phyloP scores from a whole-genome alignment of 2,329 filamentous ascomycete genomes.

The Tolypocladium inflatum region DNA sequence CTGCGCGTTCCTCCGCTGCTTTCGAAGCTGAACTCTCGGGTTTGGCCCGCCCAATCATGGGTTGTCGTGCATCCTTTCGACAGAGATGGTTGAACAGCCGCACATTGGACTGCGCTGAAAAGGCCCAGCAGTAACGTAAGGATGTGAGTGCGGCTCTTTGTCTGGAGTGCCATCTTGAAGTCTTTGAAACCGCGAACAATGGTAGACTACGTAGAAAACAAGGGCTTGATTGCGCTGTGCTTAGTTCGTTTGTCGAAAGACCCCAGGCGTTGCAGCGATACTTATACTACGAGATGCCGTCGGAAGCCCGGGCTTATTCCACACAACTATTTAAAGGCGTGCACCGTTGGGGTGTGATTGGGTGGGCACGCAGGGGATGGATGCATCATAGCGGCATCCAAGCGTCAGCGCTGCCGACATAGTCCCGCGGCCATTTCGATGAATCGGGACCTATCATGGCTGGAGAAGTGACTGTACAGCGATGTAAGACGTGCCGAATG shows the following conservation, averaged over 20 bases:
- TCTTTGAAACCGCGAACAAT: no score
- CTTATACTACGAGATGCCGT: background rate
- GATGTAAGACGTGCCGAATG: background rate
- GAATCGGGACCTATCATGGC: background rate
- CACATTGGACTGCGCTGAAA: background rate
- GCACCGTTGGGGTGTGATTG: background rate
- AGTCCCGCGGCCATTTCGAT: no score
- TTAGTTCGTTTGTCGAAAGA: no score
- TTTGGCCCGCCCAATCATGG: conserved; percentile 11
- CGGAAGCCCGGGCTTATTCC: background rate
- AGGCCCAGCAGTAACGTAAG: background rate
- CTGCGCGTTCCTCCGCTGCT: conserved; percentile 9
- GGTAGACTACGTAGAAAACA: no score
- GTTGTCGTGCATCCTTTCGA: conserved; percentile 9
- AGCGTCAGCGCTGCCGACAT: background rate
- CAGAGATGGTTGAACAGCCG: background rate
- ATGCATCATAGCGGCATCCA: background rate
- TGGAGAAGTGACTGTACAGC: no score
- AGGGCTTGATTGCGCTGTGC: no score
- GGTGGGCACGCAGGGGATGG: no score
- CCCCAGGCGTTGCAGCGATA: background rate
- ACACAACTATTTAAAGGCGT: background rate
- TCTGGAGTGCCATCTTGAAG: background rate
- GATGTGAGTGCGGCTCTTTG: background rate
- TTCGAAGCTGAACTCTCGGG: conserved; percentile 11